phyloP scores from a whole-genome alignment of 441 rosid genomes.

The Arabidopsis lyrata region DNA sequence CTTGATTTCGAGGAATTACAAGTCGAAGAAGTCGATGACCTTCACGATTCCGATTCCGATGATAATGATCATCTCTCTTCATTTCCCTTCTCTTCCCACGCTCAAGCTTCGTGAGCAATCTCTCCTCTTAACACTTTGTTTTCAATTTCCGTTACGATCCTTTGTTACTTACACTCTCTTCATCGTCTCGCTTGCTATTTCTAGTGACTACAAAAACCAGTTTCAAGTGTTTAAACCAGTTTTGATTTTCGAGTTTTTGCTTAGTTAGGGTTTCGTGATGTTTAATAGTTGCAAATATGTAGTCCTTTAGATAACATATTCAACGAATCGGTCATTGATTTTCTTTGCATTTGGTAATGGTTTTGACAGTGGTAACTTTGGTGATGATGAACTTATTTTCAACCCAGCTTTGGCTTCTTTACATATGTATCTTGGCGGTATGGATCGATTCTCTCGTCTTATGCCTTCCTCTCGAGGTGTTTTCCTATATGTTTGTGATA shows the following conservation, averaged over 20 bases:
- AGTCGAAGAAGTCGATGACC: slow-evolving; percentile 81
- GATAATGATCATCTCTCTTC: slow-evolving; percentile 40
- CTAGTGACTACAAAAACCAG: neutral
- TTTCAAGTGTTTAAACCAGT: neutral
- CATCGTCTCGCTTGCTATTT: neutral
- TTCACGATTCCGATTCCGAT: slow-evolving; percentile 45
- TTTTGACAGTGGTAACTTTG: slow-evolving; percentile 29
- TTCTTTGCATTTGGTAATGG: neutral
- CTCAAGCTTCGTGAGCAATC: slow-evolving; percentile 37
- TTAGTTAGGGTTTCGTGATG: slow-evolving; percentile 10
- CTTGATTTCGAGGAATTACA: slow-evolving; percentile 87
- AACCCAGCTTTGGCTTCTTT: slow-evolving; percentile 83
- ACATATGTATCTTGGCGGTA: slow-evolving; percentile 95
- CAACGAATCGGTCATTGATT: neutral
- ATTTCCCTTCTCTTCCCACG: slow-evolving; percentile 47
- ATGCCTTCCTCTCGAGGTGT: neutral
- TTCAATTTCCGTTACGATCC: neutral
- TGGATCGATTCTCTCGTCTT: slow-evolving; percentile 21
- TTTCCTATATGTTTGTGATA: neutral
- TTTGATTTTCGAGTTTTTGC: slow-evolving; percentile 12
- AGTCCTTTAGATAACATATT: neutral
- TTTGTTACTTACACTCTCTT: neutral
- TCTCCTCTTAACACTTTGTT: neutral
- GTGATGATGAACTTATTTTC: slow-evolving; percentile 57
- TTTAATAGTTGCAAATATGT: too few species aligned